Conservation (phyloP, 192 early-diverging fungal species). For the Anaeromyces robustus region DNA sequence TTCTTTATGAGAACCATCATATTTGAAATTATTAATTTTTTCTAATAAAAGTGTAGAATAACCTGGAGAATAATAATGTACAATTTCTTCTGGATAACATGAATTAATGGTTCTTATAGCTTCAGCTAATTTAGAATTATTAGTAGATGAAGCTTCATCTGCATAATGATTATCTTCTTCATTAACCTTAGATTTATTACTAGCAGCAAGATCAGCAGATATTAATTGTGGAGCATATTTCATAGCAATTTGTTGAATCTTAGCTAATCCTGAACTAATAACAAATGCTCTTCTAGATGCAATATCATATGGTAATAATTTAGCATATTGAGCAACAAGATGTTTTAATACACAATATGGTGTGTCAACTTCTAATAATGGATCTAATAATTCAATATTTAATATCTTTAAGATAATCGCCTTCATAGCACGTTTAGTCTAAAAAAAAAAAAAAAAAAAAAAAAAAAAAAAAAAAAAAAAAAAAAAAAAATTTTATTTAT, state of each 20-base stretch:
- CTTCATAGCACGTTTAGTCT: conserved; percentile 33
- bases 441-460: neutral
- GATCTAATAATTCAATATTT: conserved; percentile 28
- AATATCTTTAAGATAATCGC: conserved; percentile 34
- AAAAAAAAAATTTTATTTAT: too few relatives aligned
- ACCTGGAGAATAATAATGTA: conserved; percentile 40
- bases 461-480: too few relatives aligned
- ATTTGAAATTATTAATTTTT: conserved; percentile 12
- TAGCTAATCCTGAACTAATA: conserved; percentile 25
- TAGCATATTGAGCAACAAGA: conserved; percentile 36
- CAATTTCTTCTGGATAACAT: conserved; percentile 48
- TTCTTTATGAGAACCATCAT: neutral
- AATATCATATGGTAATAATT: conserved; percentile 40
- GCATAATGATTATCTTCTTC: neutral
- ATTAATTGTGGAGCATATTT: conserved; percentile 9
- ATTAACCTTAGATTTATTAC: conserved; percentile 1
- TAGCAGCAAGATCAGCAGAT: neutral
- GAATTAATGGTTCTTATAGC: conserved; percentile 32
- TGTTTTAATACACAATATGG: conserved; percentile 38
- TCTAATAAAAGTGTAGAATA: conserved; percentile 33
- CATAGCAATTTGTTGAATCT: conserved; percentile 37
- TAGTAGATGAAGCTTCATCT: conserved; percentile 6
- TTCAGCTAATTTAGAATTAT: conserved; percentile 38
- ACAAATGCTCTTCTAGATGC: conserved; percentile 33
- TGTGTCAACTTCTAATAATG: conserved; percentile 26